Percentiles rank a stretch among this genome's conserved stretches.
These are phyloP conservation scores for Diutina neorugosa DNA, from an alignment of 1,139 yeast genomes.

Conservation along the genomic window DNA sequence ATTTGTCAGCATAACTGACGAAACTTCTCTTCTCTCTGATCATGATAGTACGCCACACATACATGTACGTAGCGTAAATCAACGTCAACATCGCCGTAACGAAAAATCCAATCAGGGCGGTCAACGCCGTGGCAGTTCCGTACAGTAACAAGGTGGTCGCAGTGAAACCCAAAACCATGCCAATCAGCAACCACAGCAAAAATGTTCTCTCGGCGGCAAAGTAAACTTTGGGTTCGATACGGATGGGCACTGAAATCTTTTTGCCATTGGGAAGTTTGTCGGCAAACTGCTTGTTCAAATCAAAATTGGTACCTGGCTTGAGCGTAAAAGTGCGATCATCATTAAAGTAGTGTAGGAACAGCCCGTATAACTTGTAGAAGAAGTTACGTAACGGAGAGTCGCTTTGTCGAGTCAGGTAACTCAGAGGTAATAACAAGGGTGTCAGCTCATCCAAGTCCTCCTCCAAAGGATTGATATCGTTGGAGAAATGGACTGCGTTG, in stretches of 20 bases:
- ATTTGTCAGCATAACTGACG: slow-evolving; percentile 72
- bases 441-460: slow-evolving; percentile 34
- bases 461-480: slow-evolving; percentile 36
- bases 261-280: slow-evolving; percentile 66
- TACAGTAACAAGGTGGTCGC: slow-evolving; percentile 60
- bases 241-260: slow-evolving; percentile 60
- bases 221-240: slow-evolving; percentile 78
- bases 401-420: slow-evolving; percentile 17
- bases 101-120: slow-evolving; percentile 87
- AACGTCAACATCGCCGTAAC: slow-evolving; percentile 66
- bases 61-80: slow-evolving; percentile 59
- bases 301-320: slow-evolving; percentile 74
- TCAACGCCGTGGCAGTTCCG: slow-evolving; percentile 56
- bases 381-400: slow-evolving; percentile 22
- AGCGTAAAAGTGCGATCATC: slow-evolving; percentile 64
- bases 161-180: slow-evolving; percentile 60
- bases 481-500: slow-evolving; percentile 32
- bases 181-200: slow-evolving; percentile 66
- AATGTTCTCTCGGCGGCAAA: slow-evolving; percentile 78
- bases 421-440: slow-evolving; percentile 28
- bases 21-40: slow-evolving; percentile 68
- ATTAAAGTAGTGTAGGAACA: slow-evolving; percentile 36
- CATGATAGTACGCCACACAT: slow-evolving; percentile 72
- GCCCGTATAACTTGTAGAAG: slow-evolving; percentile 22
- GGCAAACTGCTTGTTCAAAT: slow-evolving; percentile 36